These are phyloP conservation scores for Echinosophora koreensis DNA, from an alignment of 306 rosid genomes.

Conservation along the genomic window DNA sequence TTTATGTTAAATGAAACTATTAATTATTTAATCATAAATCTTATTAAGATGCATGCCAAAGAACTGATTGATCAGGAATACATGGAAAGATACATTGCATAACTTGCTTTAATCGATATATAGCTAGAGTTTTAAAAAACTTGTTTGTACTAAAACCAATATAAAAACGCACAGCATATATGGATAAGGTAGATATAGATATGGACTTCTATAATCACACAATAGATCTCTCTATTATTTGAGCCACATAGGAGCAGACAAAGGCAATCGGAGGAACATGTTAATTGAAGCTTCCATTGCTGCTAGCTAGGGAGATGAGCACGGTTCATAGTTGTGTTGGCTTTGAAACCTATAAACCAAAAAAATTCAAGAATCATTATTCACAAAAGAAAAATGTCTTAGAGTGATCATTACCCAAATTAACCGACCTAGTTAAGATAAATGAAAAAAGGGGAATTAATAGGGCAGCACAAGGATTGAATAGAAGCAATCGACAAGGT, in stretches of 20 bases:
- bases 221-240: slow-evolving; percentile 41
- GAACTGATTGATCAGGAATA: slow-evolving; percentile 1
- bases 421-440: neutral
- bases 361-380: neutral
- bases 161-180: slow-evolving; percentile 22
- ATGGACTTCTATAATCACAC: slow-evolving; percentile 44
- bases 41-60: neutral
- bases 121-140: neutral
- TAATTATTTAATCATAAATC: neutral
- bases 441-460: neutral
- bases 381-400: neutral
- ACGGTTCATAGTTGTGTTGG: slow-evolving; percentile 39
- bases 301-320: slow-evolving; percentile 36
- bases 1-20: neutral
- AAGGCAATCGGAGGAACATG: slow-evolving; percentile 30
- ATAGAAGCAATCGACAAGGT: neutral
- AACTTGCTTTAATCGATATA: slow-evolving; percentile 18
- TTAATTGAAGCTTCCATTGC: slow-evolving; percentile 43
- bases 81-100: slow-evolving; percentile 26
- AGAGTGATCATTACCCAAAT: neutral
- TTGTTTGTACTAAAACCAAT: slow-evolving; percentile 29
- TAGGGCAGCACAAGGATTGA: neutral
- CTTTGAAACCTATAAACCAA: slow-evolving; percentile 62
- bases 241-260: slow-evolving; percentile 24
- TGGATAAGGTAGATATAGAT: slow-evolving; percentile 33